Conservation (phyloP, 2,329 filamentous ascomycete species). For the Stagonosporopsis vannaccii region DNA sequence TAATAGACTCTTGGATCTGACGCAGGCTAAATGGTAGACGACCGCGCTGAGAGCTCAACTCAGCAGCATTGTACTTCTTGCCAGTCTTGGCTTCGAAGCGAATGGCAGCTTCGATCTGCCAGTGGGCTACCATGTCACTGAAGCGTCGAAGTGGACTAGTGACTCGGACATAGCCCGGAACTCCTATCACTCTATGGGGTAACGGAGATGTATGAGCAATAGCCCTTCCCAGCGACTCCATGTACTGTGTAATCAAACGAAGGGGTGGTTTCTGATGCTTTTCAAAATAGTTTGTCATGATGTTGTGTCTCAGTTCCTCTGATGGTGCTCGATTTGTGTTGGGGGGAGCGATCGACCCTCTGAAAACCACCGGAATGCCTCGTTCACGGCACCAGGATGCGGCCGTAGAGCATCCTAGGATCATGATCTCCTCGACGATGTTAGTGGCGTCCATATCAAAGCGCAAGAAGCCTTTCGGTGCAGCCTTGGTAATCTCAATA, state of each 20-base stretch:
- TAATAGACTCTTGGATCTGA: conserved; percentile 59
- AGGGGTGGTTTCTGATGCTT: conserved; percentile 47
- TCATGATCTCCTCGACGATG: conserved; percentile 57
- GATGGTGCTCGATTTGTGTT: conserved; percentile 18
- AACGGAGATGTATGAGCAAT: conserved; percentile 57
- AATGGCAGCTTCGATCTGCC: conserved; percentile 69
- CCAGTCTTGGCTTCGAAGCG: conserved; percentile 61
- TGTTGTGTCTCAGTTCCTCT: conserved; percentile 35
- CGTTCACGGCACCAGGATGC: conserved; percentile 61
- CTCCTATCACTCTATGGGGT: conserved; percentile 60
- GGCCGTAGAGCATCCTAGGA: conserved; percentile 61
- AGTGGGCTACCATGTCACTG: conserved; percentile 67
- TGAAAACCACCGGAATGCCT: conserved; percentile 59
- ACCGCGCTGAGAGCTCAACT: conserved; percentile 45
- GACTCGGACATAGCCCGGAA: conserved; percentile 63
- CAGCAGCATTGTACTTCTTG: conserved; percentile 47
- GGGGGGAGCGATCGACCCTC: conserved; percentile 48
- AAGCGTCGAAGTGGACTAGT: conserved; percentile 69
- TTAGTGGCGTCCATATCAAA: conserved; percentile 33
- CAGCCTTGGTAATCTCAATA: conserved; percentile 43
- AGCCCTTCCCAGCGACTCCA: conserved; percentile 51
- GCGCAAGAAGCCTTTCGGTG: conserved; percentile 14
- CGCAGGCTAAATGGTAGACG: conserved; percentile 60
- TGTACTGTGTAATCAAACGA: conserved; percentile 52
- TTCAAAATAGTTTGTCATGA: conserved; percentile 49